Evolutionary conservation across 164 flowering plant genomes (phyloP).

Genomic region (Umbellularia californica): DNA sequence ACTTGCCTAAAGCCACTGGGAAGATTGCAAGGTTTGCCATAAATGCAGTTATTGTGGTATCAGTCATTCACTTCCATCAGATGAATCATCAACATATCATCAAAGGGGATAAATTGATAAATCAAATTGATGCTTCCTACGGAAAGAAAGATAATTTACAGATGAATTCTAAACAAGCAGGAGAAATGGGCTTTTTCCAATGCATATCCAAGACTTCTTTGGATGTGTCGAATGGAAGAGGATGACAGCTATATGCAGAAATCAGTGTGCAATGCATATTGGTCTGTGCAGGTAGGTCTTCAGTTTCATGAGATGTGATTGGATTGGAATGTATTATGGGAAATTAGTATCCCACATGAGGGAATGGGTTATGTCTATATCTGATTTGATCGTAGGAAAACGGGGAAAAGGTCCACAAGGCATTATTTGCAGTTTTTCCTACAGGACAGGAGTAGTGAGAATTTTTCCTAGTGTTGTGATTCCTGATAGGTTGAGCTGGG

Average conservation of each 20-base stretch:
- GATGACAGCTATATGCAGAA: constrained; percentile 5
- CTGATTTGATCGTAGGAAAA: background rate
- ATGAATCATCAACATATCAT: background rate
- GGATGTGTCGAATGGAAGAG: constrained; percentile 22
- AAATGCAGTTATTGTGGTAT: constrained; percentile 1
- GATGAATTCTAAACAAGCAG: background rate
- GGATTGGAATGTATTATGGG: background rate
- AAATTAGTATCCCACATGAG: background rate
- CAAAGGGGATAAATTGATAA: background rate
- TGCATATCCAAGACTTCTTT: constrained; percentile 9
- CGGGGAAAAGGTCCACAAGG: background rate
- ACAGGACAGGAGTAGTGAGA: background rate
- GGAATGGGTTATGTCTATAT: background rate
- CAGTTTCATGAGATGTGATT: background rate
- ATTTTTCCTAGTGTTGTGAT: background rate
- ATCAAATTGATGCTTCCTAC: background rate
- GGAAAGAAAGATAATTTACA: background rate
- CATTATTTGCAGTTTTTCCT: background rate
- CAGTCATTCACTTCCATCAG: constrained; percentile 9
- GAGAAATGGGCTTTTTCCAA: background rate
- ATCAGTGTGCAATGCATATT: background rate
- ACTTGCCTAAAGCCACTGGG: constrained; percentile 13
- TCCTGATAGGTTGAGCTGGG: background rate
- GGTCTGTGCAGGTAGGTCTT: background rate
- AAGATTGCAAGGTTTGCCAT: constrained; percentile 7